phyloP scores from a whole-genome alignment of 2,329 filamentous ascomycete species.

The Scytalidium sp. region DNA sequence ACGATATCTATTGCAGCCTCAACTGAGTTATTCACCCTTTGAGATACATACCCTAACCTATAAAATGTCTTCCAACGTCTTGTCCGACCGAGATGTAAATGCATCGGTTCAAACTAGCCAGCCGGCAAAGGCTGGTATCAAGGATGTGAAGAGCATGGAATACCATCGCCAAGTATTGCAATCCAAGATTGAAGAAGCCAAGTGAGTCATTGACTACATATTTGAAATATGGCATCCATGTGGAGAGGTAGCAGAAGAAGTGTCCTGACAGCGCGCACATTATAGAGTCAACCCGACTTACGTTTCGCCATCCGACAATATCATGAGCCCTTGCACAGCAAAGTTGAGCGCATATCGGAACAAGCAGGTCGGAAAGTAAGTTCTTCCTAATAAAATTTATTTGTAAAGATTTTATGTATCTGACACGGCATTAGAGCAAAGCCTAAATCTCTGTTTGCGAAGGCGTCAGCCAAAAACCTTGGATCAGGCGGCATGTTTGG shows the following conservation, averaged over 20 bases:
- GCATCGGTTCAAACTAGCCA: constrained; percentile 36
- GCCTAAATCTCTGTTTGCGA: constrained; percentile 66
- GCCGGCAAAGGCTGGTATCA: constrained; percentile 27
- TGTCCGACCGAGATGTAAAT: constrained; percentile 67
- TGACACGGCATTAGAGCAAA: constrained; percentile 47
- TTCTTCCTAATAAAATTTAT: constrained; percentile 17
- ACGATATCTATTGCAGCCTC: neutral
- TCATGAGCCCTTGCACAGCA: constrained; percentile 82
- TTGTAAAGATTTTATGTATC: constrained; percentile 2
- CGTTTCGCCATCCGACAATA: constrained; percentile 81
- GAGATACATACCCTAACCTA: neutral
- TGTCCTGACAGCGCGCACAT: constrained; percentile 1
- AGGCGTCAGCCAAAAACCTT: constrained; percentile 62
- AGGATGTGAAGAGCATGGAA: constrained; percentile 65
- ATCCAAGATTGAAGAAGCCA: constrained; percentile 64
- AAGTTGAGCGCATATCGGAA: constrained; percentile 79
- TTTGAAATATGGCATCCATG: neutral
- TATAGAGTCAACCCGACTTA: constrained; percentile 42
- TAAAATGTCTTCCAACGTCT: constrained; percentile 56
- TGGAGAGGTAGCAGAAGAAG: constrained; percentile 10
- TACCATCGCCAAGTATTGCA: constrained; percentile 75
- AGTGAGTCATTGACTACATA: constrained; percentile 45
- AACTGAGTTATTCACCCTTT: neutral
- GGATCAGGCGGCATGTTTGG: constrained; percentile 21
- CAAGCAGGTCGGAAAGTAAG: constrained; percentile 76